These are phyloP conservation scores for Chimonanthus salicifolius DNA, from an alignment of 164 flowering plant genomes.

Conservation along the genomic window DNA sequence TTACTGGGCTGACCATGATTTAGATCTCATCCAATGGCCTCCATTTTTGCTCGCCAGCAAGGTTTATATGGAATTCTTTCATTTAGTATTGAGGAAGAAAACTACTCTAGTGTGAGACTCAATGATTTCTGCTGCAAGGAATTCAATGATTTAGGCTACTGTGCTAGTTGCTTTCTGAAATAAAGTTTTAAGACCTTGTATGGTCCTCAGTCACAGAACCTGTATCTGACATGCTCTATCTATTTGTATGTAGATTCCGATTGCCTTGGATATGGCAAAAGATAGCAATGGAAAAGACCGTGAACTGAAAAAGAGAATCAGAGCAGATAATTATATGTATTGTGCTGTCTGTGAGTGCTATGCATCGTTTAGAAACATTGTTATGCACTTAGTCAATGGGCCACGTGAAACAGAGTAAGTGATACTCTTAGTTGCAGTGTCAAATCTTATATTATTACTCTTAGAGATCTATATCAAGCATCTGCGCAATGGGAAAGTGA, in stretches of 20 bases:
- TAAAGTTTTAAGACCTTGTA: not conserved
- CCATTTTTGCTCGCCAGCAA: conserved; percentile 98
- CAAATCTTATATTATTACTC: not conserved
- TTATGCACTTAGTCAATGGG: conserved; percentile 59
- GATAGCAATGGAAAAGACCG: conserved; percentile 82
- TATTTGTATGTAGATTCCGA: conserved; percentile 60
- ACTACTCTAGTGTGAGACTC: too few species aligned
- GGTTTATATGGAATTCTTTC: conserved; percentile 32
- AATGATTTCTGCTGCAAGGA: too few species aligned
- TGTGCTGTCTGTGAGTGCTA: conserved; percentile 89
- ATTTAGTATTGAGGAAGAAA: not conserved
- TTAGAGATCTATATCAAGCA: not conserved
- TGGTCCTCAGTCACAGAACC: not conserved
- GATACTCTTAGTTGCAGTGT: not conserved
- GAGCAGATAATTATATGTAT: conserved; percentile 60
- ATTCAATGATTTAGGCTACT: too few species aligned
- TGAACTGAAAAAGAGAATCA: conserved; percentile 77
- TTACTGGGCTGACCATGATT: conserved; percentile 87
- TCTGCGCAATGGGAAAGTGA: not conserved
- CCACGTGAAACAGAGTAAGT: conserved; percentile 54
- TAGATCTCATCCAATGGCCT: conserved; percentile 90
- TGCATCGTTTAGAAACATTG: conserved; percentile 69
- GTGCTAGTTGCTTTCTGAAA: too few species aligned
- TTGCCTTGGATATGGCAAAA: conserved; percentile 97
- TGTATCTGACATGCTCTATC: conserved; percentile 2